Evolutionary conservation across 1,284 basidiomycete genomes (phyloP), one percentile per base, ranked within the genome.

Genomic region (Marasmius sp.): DNA sequence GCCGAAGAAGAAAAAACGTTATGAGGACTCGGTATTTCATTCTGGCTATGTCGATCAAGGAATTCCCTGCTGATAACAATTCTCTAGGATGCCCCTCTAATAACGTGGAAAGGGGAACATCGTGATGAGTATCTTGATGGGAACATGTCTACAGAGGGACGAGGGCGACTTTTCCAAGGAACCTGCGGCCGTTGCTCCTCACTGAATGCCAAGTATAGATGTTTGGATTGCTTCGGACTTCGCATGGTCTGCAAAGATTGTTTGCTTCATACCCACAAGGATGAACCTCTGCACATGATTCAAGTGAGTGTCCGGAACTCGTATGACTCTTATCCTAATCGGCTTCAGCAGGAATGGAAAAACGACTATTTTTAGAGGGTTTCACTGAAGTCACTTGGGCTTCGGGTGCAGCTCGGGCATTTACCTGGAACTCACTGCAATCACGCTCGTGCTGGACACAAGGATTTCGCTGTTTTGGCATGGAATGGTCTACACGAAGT

Each of bases 401-500:
- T 61, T 1, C 33, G n/a, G 0, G 33, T 60, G 9, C 60, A 64
- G 16, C 54, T 66, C 22, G 64, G 64, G 22, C 64, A 66, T 56
- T 16, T n/a, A 5, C 57, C 60, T n/a, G 57, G 58, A 1, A 33
- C 48, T 18, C 2, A 6, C 4, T 66, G 64, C 51, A 12, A 22
- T 8, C 47, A 39, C 33, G 47, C 57, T 22, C 11, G 6, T 6
- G 0, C 14, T 3, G 59, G 34, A 8, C 39, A 61, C 27, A 7
- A 34, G 3, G 53, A 63, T 20, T 63, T 65, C 37, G 27, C 34
- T 36, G 58, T 65, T 9, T n/a, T 65, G 22, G 45, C 57, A 18
- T 14, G 27, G 2, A 62, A 62, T 37, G 53, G 58, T 33, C 57
- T 65, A 2, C 61, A 65, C 38, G 16, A 22, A 3, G 41, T 65